Conservation (phyloP, 148 eudicot species). For the Beta vulgaris region DNA sequence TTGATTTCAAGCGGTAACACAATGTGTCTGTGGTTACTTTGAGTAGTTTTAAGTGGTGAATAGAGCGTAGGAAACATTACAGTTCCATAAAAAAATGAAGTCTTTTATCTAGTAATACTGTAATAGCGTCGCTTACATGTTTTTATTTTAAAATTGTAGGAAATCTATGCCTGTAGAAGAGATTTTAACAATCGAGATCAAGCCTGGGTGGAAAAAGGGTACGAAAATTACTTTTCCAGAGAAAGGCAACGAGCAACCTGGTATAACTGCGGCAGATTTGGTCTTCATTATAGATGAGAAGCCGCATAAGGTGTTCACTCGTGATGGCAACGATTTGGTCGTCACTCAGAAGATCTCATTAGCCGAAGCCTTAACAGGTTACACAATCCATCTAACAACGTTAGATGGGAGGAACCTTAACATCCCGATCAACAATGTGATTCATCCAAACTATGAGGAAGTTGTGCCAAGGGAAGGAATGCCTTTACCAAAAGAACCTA, state of each 20-base stretch:
- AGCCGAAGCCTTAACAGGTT: constrained; percentile 65
- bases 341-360: constrained; percentile 42
- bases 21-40: too few species aligned
- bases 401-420: constrained; percentile 60
- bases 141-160: constrained; percentile 28
- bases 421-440: constrained; percentile 45
- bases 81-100: too few species aligned
- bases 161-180: constrained; percentile 55
- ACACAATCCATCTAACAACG: constrained; percentile 46
- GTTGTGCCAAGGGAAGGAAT: constrained; percentile 64
- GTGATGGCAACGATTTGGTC: constrained; percentile 67
- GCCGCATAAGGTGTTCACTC: constrained; percentile 56
- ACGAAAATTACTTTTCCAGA: constrained; percentile 75
- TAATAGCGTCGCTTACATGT: too few species aligned
- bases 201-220: constrained; percentile 86
- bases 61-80: too few species aligned
- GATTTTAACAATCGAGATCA: constrained; percentile 54
- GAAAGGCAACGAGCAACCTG: constrained; percentile 72
- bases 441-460: constrained; percentile 59
- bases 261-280: constrained; percentile 49
- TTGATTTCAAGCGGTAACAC: too few species aligned
- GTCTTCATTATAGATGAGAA: constrained; percentile 67
- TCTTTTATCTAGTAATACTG: too few species aligned
- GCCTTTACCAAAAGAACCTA: constrained; percentile 68
- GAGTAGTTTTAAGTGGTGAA: too few species aligned